phyloP scores from a whole-genome alignment of 1,284 basidiomycete genomes.

The Sporisorium scitamineum region DNA sequence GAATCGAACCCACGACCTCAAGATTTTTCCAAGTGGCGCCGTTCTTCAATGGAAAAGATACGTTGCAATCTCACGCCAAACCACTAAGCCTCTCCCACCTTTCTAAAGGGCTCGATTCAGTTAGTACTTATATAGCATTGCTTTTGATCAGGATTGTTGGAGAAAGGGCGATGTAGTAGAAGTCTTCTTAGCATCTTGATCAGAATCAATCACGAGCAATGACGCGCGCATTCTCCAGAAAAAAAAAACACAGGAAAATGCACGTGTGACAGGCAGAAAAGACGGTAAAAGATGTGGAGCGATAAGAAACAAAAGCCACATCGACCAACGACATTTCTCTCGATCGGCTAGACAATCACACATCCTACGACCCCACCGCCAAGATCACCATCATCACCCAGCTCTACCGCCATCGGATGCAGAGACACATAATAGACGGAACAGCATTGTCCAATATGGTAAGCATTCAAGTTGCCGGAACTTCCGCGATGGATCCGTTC shows the following conservation, averaged over 20 bases:
- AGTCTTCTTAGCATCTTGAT: too few relatives aligned
- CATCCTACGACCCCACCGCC: not conserved
- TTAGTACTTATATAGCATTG: too few relatives aligned
- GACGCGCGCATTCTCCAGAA: slow-evolving; percentile 18
- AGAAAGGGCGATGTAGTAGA: too few relatives aligned
- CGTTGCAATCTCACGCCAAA: slow-evolving; percentile 62
- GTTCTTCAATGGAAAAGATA: slow-evolving; percentile 13
- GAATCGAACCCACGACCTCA: slow-evolving; percentile 61
- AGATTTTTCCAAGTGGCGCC: slow-evolving; percentile 34
- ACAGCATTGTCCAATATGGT: not conserved
- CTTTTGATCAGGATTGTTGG: not conserved
- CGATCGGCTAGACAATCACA: not conserved
- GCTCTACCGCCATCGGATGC: not conserved
- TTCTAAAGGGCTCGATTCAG: too few relatives aligned
- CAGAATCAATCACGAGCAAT: slow-evolving; percentile 12
- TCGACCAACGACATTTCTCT: not conserved
- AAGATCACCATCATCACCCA: not conserved
- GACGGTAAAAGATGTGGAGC: slow-evolving; percentile 18
- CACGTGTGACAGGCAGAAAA: slow-evolving; percentile 2
- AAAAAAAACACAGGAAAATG: too few relatives aligned
- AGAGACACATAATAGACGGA: not conserved
- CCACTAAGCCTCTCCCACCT: slow-evolving; percentile 60
- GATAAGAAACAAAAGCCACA: slow-evolving; percentile 13
- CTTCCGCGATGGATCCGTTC: not conserved
- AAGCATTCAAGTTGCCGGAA: too few relatives aligned